Evolutionary conservation across 2,329 filamentous ascomycete genomes (phyloP).

Genomic region (Sphaerulina populicola): DNA sequence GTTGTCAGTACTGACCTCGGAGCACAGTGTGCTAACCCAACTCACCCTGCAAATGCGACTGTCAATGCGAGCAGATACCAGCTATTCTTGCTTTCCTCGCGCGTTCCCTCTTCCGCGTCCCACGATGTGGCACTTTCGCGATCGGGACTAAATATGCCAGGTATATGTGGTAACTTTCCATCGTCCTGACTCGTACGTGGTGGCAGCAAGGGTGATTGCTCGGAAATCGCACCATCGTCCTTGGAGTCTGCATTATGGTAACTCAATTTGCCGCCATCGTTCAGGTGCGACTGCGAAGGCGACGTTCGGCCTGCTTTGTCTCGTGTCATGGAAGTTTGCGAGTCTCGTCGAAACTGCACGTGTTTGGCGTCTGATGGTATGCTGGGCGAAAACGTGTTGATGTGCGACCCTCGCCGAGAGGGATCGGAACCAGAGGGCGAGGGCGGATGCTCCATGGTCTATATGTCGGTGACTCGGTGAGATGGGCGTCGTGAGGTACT

Average conservation of each 20-base stretch:
- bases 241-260: constrained; percentile 8
- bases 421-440: constrained; percentile 9
- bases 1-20: constrained; percentile 1
- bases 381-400: constrained; percentile 2
- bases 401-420: constrained; percentile 12
- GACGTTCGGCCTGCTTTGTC: constrained; percentile 7
- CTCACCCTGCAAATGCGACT: constrained; percentile 65
- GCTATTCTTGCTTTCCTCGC: constrained; percentile 57
- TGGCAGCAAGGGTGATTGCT: constrained; percentile 29
- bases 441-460: constrained; percentile 14
- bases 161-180: constrained; percentile 14
- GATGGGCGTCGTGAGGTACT: not conserved
- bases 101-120: constrained; percentile 35
- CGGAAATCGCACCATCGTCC: constrained; percentile 24
- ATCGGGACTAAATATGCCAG: constrained; percentile 20
- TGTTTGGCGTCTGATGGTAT: constrained; percentile 15
- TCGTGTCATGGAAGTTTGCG: constrained; percentile 10
- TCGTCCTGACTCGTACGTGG: constrained; percentile 20
- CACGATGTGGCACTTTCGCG: constrained; percentile 43
- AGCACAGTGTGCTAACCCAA: not conserved
- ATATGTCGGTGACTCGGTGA: not conserved
- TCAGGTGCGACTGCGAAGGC: not conserved
- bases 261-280: constrained; percentile 3
- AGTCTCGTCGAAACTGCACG: constrained; percentile 17
- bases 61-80: constrained; percentile 84